These are phyloP conservation scores for Yarrowia yakushimensis DNA, from an alignment of 805 yeast genomes.

Conservation along the genomic window DNA sequence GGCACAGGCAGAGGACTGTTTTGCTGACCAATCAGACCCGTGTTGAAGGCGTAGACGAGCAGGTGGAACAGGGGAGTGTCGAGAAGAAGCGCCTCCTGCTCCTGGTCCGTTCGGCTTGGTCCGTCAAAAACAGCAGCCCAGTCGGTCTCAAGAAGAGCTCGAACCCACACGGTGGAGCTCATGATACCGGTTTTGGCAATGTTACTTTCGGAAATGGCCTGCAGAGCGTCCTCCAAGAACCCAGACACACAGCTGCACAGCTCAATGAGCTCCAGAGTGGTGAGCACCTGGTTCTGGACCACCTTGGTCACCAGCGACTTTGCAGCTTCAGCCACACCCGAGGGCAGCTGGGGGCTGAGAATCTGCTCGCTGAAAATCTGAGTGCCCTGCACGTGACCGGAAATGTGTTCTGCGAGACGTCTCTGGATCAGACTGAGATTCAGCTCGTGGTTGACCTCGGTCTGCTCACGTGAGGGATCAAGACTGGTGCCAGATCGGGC, in stretches of 20 bases:
- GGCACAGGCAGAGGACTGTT: constrained; percentile 5
- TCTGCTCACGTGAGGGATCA: background rate
- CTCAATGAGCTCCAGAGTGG: background rate
- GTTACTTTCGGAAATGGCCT: background rate
- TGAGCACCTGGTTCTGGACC: background rate
- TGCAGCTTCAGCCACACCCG: background rate
- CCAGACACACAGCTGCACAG: background rate
- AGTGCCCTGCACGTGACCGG: background rate
- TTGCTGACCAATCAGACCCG: background rate
- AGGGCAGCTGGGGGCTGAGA: background rate
- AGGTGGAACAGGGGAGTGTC: background rate
- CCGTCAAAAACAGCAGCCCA: background rate
- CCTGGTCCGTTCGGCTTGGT: background rate
- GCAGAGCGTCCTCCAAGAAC: background rate
- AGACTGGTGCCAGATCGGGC: background rate
- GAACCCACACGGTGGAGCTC: constrained; percentile 1
- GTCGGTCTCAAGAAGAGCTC: background rate
- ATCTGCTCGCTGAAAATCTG: background rate
- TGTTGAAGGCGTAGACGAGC: background rate
- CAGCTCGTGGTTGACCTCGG: background rate
- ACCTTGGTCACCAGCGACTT: background rate
- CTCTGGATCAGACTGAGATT: background rate
- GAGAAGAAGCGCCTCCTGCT: background rate
- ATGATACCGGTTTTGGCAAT: background rate
- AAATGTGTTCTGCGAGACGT: background rate